phyloP scores from a whole-genome alignment of 768 basidiomycete species.

The Mycena haematopus region DNA sequence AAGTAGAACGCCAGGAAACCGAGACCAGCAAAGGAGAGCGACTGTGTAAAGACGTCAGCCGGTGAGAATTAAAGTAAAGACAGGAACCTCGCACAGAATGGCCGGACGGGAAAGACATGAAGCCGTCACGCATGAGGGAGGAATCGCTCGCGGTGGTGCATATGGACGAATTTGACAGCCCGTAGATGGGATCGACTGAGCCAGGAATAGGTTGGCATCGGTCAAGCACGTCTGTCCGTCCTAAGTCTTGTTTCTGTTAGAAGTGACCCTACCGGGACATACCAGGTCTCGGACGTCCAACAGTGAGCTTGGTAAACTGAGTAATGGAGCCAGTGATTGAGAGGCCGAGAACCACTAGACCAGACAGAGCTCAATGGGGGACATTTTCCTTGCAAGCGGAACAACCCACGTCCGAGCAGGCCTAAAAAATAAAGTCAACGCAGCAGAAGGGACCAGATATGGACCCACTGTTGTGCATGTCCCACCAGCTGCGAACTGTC shows the following conservation, averaged over 20 bases:
- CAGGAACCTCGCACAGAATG: slow-evolving; percentile 68
- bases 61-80: not conserved
- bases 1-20: slow-evolving; percentile 89
- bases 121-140: slow-evolving; percentile 71
- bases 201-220: slow-evolving; percentile 76
- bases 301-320: slow-evolving; percentile 84
- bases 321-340: slow-evolving; percentile 82
- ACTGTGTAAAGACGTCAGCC: slow-evolving; percentile 14
- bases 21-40: slow-evolving; percentile 79
- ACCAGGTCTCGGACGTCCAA: slow-evolving; percentile 90
- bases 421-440: slow-evolving; percentile 33
- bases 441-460: slow-evolving; percentile 22
- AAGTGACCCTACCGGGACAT: not conserved
- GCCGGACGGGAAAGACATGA: slow-evolving; percentile 91
- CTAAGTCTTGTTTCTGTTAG: not conserved
- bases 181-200: slow-evolving; percentile 70
- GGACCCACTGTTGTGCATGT: slow-evolving; percentile 71
- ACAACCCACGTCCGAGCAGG: slow-evolving; percentile 47
- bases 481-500: slow-evolving; percentile 88
- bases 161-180: slow-evolving; percentile 74
- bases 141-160: slow-evolving; percentile 76
- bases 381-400: slow-evolving; percentile 1
- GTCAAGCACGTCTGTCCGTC: slow-evolving; percentile 59
- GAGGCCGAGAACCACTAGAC: slow-evolving; percentile 72
- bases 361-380: slow-evolving; percentile 9